phyloP scores from a whole-genome alignment of 1,284 basidiomycete genomes.

The Vanrija sp. region DNA sequence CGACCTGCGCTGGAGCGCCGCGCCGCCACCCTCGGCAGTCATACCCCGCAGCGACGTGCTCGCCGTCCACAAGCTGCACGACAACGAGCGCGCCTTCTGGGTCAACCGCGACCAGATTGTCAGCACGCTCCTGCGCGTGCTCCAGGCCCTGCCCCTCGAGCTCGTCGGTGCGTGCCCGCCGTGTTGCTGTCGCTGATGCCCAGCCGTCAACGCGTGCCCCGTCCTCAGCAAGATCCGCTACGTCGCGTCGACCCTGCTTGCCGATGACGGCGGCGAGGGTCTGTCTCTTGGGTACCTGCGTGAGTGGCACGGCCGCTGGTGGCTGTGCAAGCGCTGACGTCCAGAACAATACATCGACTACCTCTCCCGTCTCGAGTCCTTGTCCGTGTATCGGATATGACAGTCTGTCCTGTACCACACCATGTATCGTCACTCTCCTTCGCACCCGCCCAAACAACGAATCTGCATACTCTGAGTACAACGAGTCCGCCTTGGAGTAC shows the following conservation, averaged over 20 bases:
- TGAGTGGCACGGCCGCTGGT: not conserved
- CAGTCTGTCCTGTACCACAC: too few species aligned
- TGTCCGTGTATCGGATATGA: not conserved
- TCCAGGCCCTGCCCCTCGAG: not conserved
- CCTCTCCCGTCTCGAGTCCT: conserved; percentile 1
- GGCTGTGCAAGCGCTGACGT: not conserved
- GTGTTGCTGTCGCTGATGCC: not conserved
- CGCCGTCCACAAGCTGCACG: not conserved
- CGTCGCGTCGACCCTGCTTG: conserved; percentile 76
- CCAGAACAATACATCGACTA: conserved; percentile 3
- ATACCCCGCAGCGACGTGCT: too few species aligned
- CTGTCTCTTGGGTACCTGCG: not conserved
- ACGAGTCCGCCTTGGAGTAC: too few species aligned
- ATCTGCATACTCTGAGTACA: too few species aligned
- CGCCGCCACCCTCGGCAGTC: not conserved
- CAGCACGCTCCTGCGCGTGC: not conserved
- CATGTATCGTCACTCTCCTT: too few species aligned
- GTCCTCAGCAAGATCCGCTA: conserved; percentile 80
- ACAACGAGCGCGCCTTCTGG: not conserved
- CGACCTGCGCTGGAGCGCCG: not conserved
- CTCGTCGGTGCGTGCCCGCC: not conserved
- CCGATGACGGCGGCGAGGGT: conserved; percentile 45
- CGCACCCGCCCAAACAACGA: too few species aligned
- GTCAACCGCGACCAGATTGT: not conserved
- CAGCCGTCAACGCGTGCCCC: conserved; percentile 67